Evolutionary conservation across 257 asterid species (phyloP).

Genomic region (Anisodus tanguticus): DNA sequence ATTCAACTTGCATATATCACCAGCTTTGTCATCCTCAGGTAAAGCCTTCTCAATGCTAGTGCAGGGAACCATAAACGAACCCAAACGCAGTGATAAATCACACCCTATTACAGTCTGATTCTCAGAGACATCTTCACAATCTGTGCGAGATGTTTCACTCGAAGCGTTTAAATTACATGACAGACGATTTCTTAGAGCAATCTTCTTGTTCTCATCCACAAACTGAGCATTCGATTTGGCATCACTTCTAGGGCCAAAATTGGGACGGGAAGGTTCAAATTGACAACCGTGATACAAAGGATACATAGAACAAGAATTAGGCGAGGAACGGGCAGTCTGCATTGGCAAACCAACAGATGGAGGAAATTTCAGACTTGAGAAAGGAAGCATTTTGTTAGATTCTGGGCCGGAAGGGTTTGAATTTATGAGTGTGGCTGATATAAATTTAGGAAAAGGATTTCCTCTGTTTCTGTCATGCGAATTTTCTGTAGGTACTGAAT

Average conservation of each 20-base stretch:
- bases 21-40: conserved; percentile 37
- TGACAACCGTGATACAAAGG: conserved; percentile 60
- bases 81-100: conserved; percentile 82
- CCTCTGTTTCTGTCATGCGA: conserved; percentile 39
- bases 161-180: conserved; percentile 35
- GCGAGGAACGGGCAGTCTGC: conserved; percentile 33
- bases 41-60: conserved; percentile 34
- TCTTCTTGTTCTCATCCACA: conserved; percentile 35
- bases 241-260: conserved; percentile 33
- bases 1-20: conserved; percentile 39
- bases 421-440: conserved; percentile 16
- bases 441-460: conserved; percentile 38
- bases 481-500: conserved; percentile 43
- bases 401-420: conserved; percentile 37
- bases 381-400: conserved; percentile 31
- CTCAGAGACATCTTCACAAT: conserved; percentile 33
- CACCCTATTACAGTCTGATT: conserved; percentile 53
- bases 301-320: conserved; percentile 59
- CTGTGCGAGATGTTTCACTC: conserved; percentile 32
- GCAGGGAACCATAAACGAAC: conserved; percentile 53
- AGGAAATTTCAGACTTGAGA: conserved; percentile 36
- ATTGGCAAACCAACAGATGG: conserved; percentile 34
- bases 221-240: conserved; percentile 37
- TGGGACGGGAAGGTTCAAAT: conserved; percentile 37
- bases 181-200: conserved; percentile 31